A percentile compares a stretch with the other conserved stretches of the same genome.
Conservation (phyloP, 75 land plant genomes). For the Sequoiadendron giganteum region DNA sequence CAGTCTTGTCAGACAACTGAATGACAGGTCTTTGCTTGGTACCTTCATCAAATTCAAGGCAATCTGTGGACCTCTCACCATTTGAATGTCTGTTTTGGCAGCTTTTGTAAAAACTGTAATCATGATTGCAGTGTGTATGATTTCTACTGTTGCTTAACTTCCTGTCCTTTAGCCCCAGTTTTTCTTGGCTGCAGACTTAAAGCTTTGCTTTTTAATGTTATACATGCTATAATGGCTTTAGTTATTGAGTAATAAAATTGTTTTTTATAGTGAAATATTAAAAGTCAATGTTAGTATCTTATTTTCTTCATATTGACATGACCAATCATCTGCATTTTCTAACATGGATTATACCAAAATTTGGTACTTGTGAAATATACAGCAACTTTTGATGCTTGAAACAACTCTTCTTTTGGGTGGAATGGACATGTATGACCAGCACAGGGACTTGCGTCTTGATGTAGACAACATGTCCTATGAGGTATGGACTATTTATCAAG, state of each 20-base stretch:
- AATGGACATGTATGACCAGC: slow-evolving; percentile 50
- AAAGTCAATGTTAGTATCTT: background rate
- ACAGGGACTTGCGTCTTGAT: slow-evolving; percentile 75
- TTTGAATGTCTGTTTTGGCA: background rate
- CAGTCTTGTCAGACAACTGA: background rate
- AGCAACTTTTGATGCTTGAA: slow-evolving; percentile 85
- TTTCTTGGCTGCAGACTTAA: background rate
- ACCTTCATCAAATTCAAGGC: background rate
- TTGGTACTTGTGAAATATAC: background rate
- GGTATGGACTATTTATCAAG: slow-evolving; percentile 25
- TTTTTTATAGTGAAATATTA: background rate
- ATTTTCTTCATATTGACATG: background rate
- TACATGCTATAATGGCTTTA: background rate
- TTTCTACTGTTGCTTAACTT: background rate
- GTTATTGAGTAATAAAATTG: background rate
- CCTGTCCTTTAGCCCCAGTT: background rate
- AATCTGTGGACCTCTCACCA: background rate
- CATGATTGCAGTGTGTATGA: background rate
- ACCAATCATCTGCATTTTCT: background rate
- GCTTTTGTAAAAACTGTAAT: background rate
- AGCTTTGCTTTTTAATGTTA: background rate
- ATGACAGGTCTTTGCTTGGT: background rate
- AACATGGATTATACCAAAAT: background rate
- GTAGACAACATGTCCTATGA: slow-evolving; percentile 84
- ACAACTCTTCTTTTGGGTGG: slow-evolving; percentile 62